Conservation (phyloP, 2,329 filamentous ascomycete genomes). For the Xylaria arbuscula region DNA sequence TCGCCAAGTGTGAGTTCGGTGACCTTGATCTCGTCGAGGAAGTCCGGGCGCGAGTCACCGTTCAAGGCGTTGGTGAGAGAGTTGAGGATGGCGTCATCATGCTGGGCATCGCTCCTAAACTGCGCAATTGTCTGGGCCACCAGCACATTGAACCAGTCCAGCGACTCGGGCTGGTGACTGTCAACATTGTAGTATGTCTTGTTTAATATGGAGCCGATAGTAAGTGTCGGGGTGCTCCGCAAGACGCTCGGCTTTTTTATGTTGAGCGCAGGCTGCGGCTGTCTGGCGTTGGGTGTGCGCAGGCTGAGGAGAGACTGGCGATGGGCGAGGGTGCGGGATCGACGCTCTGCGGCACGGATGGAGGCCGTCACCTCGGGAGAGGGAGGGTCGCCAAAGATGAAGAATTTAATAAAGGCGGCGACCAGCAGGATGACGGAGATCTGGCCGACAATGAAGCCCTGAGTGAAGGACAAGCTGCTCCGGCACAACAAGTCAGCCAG, state of each 20-base stretch:
- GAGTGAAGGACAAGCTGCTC: constrained; percentile 84
- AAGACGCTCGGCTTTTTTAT: constrained; percentile 79
- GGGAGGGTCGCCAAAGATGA: constrained; percentile 96
- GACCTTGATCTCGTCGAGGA: constrained; percentile 91
- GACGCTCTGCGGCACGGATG: constrained; percentile 77
- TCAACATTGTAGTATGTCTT: constrained; percentile 99
- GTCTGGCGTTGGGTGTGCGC: constrained; percentile 56
- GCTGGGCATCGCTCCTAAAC: constrained; percentile 89
- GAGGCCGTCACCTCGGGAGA: constrained; percentile 83
- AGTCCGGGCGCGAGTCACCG: constrained; percentile 85
- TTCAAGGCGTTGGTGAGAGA: constrained; percentile 89
- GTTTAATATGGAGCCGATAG: constrained; percentile 91
- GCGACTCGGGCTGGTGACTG: constrained; percentile 92
- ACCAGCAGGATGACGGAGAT: constrained; percentile 91
- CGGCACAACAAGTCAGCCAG: constrained; percentile 36
- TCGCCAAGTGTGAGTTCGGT: constrained; percentile 95
- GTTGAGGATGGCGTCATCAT: constrained; percentile 88
- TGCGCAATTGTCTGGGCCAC: constrained; percentile 97
- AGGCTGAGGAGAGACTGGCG: constrained; percentile 77
- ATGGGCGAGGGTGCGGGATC: constrained; percentile 79
- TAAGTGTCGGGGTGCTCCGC: constrained; percentile 77
- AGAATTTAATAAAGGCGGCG: constrained; percentile 98
- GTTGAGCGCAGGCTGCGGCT: constrained; percentile 60
- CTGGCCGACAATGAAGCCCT: constrained; percentile 92
- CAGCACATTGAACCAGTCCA: constrained; percentile 99